Evolutionary conservation across 2,329 filamentous ascomycete species (phyloP), one percentile per base, ranked within the genome.

Genomic region (Neonectria neomacrospora): DNA sequence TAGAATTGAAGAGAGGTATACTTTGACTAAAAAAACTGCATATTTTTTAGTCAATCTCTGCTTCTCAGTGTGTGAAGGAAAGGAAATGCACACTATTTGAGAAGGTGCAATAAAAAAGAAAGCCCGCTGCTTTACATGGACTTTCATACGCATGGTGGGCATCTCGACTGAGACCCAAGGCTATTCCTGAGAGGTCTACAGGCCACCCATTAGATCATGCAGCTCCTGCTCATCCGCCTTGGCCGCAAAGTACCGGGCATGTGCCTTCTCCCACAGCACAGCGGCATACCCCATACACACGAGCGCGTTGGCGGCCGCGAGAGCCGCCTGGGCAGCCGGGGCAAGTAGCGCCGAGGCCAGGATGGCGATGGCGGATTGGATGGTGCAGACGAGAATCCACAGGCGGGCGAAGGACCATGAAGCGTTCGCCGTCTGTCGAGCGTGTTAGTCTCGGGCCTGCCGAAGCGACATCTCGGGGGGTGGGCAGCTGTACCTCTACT

Each of bases 181-280:
- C n/a, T 18, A 20, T 14, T 30, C 26, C 12, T 11, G 16, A 11
- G 16, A 16, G 22, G 14, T 30, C 23, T 57, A 62, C 20, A 62
- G 10, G 4, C 47, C 58, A 3, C 63, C 63, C 39, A 67, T 59
- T 34, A 67, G 26, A 57, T 68, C 57, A 22, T 70, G 67, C 12
- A 70, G 53, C 59, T 64, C 60, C 32, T 64, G 63, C 42, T 69
- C 67, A 18, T 67, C 65, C 8, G 54, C 53, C 52, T 67, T 62
- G 7, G 44, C 48, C 23, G 56, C 54, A 20, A 59, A 37, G 48
- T 64, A 68, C 20, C 63, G 64, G 9, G 56, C 37, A 11, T 63
- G 59, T 22, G 65, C 53, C 56, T 54, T 59, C 48, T 61, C 61
- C 57, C 61, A 60, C 16, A 61, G 54, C 37, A 62, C 58, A 23